Evolutionary conservation across 495 filamentous ascomycete species (phyloP).

Genomic region (Neurospora cerealis): DNA sequence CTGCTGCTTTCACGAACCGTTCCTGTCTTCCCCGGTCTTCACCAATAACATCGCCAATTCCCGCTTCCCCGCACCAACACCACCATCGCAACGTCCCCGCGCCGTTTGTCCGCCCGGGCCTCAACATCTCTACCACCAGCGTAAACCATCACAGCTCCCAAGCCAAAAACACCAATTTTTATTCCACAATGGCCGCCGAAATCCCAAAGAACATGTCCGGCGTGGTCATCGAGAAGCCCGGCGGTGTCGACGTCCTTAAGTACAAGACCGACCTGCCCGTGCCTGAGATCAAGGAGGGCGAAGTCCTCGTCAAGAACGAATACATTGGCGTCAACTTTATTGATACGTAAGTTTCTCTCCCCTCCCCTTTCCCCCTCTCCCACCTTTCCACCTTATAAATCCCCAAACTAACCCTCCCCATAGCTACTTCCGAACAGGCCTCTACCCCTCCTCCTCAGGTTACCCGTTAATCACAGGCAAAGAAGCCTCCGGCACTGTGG

Average conservation of each 20-base stretch:
- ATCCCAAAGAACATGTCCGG: slow-evolving; percentile 62
- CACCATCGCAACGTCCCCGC: neutral
- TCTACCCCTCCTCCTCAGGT: slow-evolving; percentile 50
- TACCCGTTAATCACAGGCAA: slow-evolving; percentile 76
- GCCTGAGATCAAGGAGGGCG: slow-evolving; percentile 55
- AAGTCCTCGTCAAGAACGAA: slow-evolving; percentile 79
- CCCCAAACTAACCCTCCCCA: slow-evolving; percentile 13
- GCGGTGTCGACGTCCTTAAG: slow-evolving; percentile 69
- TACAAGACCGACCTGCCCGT: slow-evolving; percentile 68
- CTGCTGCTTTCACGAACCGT: neutral
- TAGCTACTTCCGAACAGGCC: slow-evolving; percentile 83
- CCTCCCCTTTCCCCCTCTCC: slow-evolving; percentile 5
- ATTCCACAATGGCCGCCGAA: slow-evolving; percentile 4
- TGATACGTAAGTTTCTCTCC: slow-evolving; percentile 44
- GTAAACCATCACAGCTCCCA: neutral
- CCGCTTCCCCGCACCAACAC: neutral
- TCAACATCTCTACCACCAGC: neutral
- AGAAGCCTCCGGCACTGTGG: slow-evolving; percentile 53
- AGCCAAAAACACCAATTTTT: neutral
- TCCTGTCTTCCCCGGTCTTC: neutral
- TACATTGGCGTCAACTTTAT: slow-evolving; percentile 87
- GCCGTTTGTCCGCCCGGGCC: neutral
- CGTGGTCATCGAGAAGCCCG: slow-evolving; percentile 62
- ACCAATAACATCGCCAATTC: neutral
- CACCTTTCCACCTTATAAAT: neutral